Conservation (phyloP, 441 rosid species). For the Erodium texanum region DNA sequence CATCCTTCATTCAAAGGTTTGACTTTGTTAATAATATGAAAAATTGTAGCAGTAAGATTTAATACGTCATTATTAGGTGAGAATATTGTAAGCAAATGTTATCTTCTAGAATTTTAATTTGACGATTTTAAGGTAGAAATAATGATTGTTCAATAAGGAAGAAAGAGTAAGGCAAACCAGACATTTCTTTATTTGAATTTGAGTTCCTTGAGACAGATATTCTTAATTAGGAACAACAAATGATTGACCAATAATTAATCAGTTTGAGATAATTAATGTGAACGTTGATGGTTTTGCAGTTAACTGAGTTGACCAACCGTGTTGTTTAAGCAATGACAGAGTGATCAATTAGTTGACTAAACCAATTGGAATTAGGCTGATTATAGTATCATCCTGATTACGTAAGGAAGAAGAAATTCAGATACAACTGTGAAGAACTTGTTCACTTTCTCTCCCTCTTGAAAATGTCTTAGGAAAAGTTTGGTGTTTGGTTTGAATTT, state of each 20-base stretch:
- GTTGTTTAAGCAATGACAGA: not conserved
- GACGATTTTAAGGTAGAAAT: no score
- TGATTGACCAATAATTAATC: not conserved
- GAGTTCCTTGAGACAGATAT: not conserved
- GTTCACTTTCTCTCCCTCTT: not conserved
- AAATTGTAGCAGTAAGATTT: not conserved
- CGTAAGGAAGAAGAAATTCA: not conserved
- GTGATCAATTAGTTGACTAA: not conserved
- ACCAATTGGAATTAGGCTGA: not conserved
- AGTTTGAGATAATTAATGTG: not conserved
- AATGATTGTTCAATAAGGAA: no score
- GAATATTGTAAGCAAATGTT: not conserved
- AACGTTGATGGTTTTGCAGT: not conserved
- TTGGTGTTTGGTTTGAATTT: not conserved
- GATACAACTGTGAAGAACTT: not conserved
- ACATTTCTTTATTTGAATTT: not conserved
- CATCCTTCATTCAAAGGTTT: not conserved
- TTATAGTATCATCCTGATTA: no score
- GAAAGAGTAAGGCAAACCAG: not conserved
- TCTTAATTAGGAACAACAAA: not conserved
- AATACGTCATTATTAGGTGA: no score
- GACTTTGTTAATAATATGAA: not conserved
- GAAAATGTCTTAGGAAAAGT: not conserved
- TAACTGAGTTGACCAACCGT: not conserved
- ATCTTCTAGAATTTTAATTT: no score